These are phyloP conservation scores for Xylariaceae sp. DNA, from an alignment of 2,329 filamentous ascomycete genomes.

Conservation along the genomic window DNA sequence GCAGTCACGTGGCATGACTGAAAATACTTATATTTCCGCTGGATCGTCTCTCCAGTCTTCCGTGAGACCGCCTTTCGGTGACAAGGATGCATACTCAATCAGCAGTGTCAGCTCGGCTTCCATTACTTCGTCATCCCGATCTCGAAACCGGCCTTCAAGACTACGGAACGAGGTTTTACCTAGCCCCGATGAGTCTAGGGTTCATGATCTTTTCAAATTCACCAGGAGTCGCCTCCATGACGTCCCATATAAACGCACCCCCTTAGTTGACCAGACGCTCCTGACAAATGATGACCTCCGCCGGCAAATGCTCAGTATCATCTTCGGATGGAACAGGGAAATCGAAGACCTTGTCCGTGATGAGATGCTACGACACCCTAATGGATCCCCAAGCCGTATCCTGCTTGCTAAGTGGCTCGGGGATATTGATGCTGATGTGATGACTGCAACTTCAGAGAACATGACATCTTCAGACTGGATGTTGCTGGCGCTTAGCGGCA, in stretches of 20 bases:
- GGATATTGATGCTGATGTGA: constrained; percentile 79
- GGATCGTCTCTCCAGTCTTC: constrained; percentile 62
- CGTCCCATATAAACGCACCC: constrained; percentile 77
- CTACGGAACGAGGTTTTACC: constrained; percentile 80
- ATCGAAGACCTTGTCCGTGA: constrained; percentile 82
- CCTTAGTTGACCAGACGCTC: constrained; percentile 60
- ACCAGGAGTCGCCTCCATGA: constrained; percentile 81
- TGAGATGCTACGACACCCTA: constrained; percentile 76
- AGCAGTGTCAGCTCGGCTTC: constrained; percentile 57
- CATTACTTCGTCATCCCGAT: constrained; percentile 54
- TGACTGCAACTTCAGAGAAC: constrained; percentile 80
- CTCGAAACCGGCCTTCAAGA: constrained; percentile 64
- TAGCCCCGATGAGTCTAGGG: constrained; percentile 75
- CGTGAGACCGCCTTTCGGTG: constrained; percentile 40
- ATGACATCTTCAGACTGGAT: constrained; percentile 97
- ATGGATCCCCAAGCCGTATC: constrained; percentile 77
- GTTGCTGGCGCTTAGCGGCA: constrained; percentile 87
- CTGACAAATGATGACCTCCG: constrained; percentile 81
- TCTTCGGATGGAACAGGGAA: constrained; percentile 94
- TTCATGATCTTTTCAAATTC: constrained; percentile 84
- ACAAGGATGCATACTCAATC: constrained; percentile 63
- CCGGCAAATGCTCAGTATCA: constrained; percentile 87
- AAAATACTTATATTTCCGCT: constrained; percentile 72
- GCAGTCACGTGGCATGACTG: constrained; percentile 61
- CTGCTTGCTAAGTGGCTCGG: constrained; percentile 92